Conservation (phyloP, 257 asterid genomes). For the Solanum raphanifolium region DNA sequence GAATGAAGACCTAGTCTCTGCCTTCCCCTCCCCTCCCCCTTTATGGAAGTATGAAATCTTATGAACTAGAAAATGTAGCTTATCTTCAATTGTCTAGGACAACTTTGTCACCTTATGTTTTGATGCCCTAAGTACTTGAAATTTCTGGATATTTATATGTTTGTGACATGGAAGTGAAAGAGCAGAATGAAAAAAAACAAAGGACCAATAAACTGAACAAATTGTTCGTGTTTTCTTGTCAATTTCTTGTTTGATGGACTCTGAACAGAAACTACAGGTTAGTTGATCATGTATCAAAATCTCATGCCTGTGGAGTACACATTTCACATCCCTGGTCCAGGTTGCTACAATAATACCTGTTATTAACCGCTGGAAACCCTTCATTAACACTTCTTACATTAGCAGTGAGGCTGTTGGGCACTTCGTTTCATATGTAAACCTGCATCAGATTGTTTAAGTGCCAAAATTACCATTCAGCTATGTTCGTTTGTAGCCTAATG, state of each 20-base stretch:
- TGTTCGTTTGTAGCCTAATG: slow-evolving; percentile 1
- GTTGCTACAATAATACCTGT: slow-evolving; percentile 33
- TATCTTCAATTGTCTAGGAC: neutral
- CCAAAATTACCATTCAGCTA: neutral
- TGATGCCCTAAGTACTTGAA: neutral
- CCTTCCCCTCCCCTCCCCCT: neutral
- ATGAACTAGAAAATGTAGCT: neutral
- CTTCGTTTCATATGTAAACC: slow-evolving; percentile 8
- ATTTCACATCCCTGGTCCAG: slow-evolving; percentile 15
- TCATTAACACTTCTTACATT: neutral
- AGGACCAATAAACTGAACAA: neutral
- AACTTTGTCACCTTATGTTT: neutral
- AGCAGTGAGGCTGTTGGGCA: slow-evolving; percentile 20
- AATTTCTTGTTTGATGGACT: neutral
- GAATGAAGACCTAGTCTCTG: neutral
- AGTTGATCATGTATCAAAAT: slow-evolving; percentile 19
- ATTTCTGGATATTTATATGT: neutral
- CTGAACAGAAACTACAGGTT: slow-evolving; percentile 1
- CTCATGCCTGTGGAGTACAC: slow-evolving; percentile 11
- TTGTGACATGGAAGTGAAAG: neutral
- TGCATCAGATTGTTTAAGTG: neutral
- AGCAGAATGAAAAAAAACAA: neutral
- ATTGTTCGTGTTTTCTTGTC: neutral
- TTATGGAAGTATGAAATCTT: neutral
- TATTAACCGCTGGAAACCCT: neutral